Base-by-base conservation (phyloP, 2,329 filamentous ascomycete species). In the Plenodomus lindquistii region DNA sequence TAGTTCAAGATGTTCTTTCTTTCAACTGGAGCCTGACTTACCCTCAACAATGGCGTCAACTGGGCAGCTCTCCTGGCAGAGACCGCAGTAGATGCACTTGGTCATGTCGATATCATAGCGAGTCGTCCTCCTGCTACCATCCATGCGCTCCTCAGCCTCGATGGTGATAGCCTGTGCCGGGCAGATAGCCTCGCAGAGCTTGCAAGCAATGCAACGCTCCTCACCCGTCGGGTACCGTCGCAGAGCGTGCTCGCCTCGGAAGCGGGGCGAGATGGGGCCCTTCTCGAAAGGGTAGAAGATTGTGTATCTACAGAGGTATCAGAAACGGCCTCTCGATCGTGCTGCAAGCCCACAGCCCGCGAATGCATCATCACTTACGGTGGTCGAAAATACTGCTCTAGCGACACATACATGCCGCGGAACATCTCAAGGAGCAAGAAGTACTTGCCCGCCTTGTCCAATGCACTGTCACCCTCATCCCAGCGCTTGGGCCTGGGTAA, bases 31-130 rank as follows among this genome's bases (percentile, higher is more conserved):
- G 5, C 11, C 17, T 31, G 35, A 73, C 79, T 69, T 70, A 83
- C 82, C 83, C 73, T 89, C 87, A 50, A 90, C 87, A 74, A 90
- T 99, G 51, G 94, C 94, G 77, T 99, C 94, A 46, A 99, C 94
- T 37, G 94, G 94, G 79, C 94, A 99, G 59, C 90, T 96, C 81
- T 99, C 94, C 80, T 97, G 93, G 84, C 94, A 97, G 80, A 96
- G 95, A 42, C 94, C 94, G 75, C 94, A 97, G 85, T 97, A 99
- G 77, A 99, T 99, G 80, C 94, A 99, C 83, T 99, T 99, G 70
- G 94, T 97, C 94, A 99, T 99, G 78, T 99, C 94, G 72, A 99
- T 97, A 74, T 99, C 94, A 79, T 99, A 99, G 73, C 93, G 86
- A 51, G 93, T 97, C 42, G 94, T 99, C 72, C 94, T 86, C 76